Evolutionary conservation across 306 rosid genomes (phyloP).

Genomic region (Inga oerstediana): DNA sequence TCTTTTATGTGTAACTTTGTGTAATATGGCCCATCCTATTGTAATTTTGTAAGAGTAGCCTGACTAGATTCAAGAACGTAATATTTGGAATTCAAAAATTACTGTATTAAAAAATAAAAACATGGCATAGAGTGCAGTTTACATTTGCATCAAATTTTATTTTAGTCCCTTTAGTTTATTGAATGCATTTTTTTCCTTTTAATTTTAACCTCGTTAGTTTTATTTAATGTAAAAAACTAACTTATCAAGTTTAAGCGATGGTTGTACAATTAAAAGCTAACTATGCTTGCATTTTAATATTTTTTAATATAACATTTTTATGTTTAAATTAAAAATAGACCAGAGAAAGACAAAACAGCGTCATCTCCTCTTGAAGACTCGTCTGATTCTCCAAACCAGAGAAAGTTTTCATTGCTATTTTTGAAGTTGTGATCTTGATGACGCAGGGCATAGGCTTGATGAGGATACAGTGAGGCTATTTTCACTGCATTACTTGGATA

Average conservation of each 20-base stretch:
- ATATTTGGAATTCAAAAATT: background rate
- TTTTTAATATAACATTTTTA: too few relatives aligned
- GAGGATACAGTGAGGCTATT: slow-evolving; percentile 74
- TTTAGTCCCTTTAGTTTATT: too few relatives aligned
- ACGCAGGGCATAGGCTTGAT: slow-evolving; percentile 62
- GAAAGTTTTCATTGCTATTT: slow-evolving; percentile 54
- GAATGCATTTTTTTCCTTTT: too few relatives aligned
- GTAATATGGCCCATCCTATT: background rate
- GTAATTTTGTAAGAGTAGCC: background rate
- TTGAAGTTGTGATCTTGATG: slow-evolving; percentile 65
- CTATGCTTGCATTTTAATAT: too few relatives aligned
- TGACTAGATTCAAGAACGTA: background rate
- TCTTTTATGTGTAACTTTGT: background rate
- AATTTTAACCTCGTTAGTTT: too few relatives aligned
- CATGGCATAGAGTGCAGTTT: background rate
- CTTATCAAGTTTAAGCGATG: too few relatives aligned
- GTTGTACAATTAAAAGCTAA: too few relatives aligned
- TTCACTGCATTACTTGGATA: slow-evolving; percentile 77
- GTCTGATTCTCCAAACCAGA: background rate
- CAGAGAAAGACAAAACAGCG: too few relatives aligned
- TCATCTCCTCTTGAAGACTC: too few relatives aligned
- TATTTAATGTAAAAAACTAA: too few relatives aligned
- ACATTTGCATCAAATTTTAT: background rate
- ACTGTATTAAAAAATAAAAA: background rate
- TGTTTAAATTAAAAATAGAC: too few relatives aligned